Evolutionary conservation across 352 stramenopile genomes (phyloP), one percentile per base, ranked within the genome.

Genomic region (Pythium brassicae): DNA sequence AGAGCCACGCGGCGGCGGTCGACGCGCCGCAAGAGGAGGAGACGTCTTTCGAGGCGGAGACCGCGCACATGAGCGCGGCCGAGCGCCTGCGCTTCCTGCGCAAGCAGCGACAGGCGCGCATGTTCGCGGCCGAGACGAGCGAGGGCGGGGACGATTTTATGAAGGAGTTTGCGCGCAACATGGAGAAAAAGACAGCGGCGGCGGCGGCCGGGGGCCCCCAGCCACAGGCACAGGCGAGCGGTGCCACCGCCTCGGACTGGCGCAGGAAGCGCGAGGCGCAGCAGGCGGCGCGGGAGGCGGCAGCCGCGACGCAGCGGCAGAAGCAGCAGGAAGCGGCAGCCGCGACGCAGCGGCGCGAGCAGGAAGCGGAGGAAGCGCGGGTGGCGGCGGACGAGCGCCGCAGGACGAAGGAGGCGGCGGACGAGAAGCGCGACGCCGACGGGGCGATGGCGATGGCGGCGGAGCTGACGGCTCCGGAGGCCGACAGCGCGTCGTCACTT

Each of bases 31-130:
- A 37, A 37, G 32, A 37, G 32, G 8, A 37, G 32, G 32, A 37
- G 32, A 11, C 9, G 6, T 37, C 32, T 32, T 86, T 82, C 32
- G 76, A 86, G 48, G 71, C 60, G 1, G 78, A 87, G 65, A 89
- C 74, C 4, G 71, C 64, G 6, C 59, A 65, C 17, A 89, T 89
- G 78, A 86, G 61, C 4, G 74, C 78, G 11, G 78, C 76, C 0
- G 78, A 89, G 54, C 59, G 78, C 2, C 65, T 89, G 20, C 74
- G 78, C 6, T 89, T 85, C 34, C 63, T 89, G 45, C 70, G 78
- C 19, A 75, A 72, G 43, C 84, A 89, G 49, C 62, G 78, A 2
- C 76, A 37, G 32, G 32, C 9, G 32, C 32, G 32, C 32, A 37
- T 37, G 32, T 37, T 84, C 49, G 54, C 53, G 2, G 84, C 79